Base-by-base conservation (phyloP, 1,284 basidiomycete species). In the Erythrobasidium hasegawianum region DNA sequence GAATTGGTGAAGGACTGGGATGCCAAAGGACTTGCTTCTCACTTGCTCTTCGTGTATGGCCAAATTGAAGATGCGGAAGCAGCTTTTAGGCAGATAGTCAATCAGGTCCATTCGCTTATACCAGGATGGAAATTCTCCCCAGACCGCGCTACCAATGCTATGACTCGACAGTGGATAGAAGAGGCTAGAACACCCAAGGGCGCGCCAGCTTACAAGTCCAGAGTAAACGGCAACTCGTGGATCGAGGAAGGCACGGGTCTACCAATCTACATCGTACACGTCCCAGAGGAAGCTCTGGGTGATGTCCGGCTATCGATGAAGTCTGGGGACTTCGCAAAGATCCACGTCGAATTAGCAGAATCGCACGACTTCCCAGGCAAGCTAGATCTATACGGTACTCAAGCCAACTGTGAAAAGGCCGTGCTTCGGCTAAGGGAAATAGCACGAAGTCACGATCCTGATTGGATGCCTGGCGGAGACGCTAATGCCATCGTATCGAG, bases 381-480 rank as follows among this genome's bases (percentile, higher is more conserved):
- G 58, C n/a, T 52, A 5, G 24, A 20, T 22, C 41, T 59, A 18
- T 45, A 59, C 26, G 58, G 43, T 13, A 59, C 24, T 10, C 27
- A 20, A 22, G 13, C 39, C 2, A 38, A 59, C 24, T 22, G 22
- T 13, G 58, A 59, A 16, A n/a, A 27, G 1, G 58, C 58, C 2
- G 16, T 52, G 0, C 24, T 52, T n/a, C 24, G 39, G 10, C 26
- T 59, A 14, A 49, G 58, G n/a, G 58, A 59, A n/a, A n/a, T 59
- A 0, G 47, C 50, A 10, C 18, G 58, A 11, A n/a, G 16, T 20
- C 9, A 38, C 2, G 58, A 33, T 13, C 43, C 43, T 5, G 58
- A 18, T 4, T 59, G 58, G 58, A 33, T 59, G 14, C 58, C 58
- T 2, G 47, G 39, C 29, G 24, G 22, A 24, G 39, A 24, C 38